A percentile compares a stretch with the other conserved stretches of the same genome.
These are phyloP conservation scores for Monosporascus sp. DNA, from an alignment of 2,329 filamentous ascomycete species.

Conservation along the genomic window DNA sequence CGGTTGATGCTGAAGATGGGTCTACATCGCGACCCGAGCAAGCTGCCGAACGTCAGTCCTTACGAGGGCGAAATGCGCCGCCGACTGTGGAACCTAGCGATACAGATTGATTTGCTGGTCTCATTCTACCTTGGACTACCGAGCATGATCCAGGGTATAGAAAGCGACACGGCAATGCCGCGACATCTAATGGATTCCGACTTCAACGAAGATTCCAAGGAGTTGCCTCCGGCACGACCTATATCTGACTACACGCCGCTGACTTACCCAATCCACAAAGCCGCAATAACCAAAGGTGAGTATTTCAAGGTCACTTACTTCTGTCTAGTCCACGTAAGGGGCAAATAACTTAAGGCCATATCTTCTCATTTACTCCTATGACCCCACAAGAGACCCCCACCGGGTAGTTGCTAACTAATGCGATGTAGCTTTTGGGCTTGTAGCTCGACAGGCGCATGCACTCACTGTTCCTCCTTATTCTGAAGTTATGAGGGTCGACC, in stretches of 20 bases:
- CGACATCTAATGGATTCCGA: conserved; percentile 61
- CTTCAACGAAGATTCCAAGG: conserved; percentile 49
- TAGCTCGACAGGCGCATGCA: conserved; percentile 44
- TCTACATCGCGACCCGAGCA: conserved; percentile 49
- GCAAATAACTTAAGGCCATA: no score
- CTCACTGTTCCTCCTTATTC: conserved; percentile 41
- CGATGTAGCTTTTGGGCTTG: conserved; percentile 36
- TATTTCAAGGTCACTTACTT: background rate
- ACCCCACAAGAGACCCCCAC: no score
- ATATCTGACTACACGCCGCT: conserved; percentile 53
- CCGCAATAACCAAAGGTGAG: conserved; percentile 32
- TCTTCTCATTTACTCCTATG: no score
- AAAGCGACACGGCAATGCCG: conserved; percentile 57
- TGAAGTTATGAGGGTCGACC: conserved; percentile 45
- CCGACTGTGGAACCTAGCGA: conserved; percentile 46
- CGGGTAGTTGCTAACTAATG: background rate
- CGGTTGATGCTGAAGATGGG: conserved; percentile 55
- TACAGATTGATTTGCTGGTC: conserved; percentile 58
- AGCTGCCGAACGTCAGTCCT: conserved; percentile 42
- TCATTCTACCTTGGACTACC: conserved; percentile 65
- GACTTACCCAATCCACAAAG: conserved; percentile 50
- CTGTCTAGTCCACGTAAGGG: background rate
- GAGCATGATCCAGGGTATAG: conserved; percentile 57
- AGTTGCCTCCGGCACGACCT: conserved; percentile 52
- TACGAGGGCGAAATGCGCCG: conserved; percentile 51